Conservation (phyloP, 2,329 filamentous ascomycete genomes). For the Ophiocordyceps sinensis region DNA sequence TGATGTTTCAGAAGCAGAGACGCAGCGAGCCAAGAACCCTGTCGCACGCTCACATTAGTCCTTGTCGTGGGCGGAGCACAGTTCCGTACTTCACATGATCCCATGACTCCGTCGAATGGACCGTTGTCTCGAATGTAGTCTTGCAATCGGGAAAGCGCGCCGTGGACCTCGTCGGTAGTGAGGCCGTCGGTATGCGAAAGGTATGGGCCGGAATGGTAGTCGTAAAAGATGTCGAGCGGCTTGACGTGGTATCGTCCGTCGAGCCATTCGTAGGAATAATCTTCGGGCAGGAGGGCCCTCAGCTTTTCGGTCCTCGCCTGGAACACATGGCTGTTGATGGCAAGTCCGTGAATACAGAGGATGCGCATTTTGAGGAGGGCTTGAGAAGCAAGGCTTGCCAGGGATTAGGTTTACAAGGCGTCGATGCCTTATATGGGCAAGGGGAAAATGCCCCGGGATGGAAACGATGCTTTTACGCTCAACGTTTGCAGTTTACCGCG, state of each 20-base stretch:
- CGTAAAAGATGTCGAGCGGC: background rate
- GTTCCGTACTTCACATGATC: background rate
- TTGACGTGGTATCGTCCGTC: background rate
- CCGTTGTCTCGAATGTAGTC: background rate
- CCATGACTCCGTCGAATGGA: background rate
- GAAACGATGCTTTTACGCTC: too few relatives aligned
- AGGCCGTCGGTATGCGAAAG: background rate
- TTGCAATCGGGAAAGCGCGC: background rate
- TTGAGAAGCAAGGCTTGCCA: background rate
- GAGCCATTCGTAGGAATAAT: constrained; percentile 1
- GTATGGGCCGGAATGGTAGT: background rate
- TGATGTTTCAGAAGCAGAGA: background rate
- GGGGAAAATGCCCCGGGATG: too few relatives aligned
- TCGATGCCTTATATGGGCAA: too few relatives aligned
- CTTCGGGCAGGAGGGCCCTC: background rate
- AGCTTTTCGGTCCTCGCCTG: background rate
- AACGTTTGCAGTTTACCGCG: too few relatives aligned
- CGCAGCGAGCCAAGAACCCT: background rate
- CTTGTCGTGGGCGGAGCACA: background rate
- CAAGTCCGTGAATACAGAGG: constrained; percentile 1
- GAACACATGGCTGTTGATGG: constrained; percentile 1
- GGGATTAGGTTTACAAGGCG: too few relatives aligned
- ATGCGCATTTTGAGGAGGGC: background rate
- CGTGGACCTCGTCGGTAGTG: background rate
- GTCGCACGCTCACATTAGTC: background rate